Base-by-base conservation (phyloP, 2,329 filamentous ascomycete genomes). In the Alternaria angustiovoidea region DNA sequence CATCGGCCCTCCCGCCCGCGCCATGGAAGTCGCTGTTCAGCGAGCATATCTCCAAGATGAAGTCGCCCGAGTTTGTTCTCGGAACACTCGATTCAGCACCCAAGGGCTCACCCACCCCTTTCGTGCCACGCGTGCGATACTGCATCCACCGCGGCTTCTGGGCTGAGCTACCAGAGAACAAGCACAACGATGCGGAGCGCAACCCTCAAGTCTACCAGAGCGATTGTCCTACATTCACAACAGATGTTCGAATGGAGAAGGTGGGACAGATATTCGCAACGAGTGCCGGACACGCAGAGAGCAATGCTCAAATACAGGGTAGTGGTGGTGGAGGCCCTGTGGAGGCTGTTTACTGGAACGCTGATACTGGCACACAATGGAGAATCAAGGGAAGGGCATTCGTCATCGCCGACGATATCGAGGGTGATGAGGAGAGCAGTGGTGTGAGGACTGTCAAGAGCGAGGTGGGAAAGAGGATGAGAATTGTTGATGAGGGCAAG, bases 101-200 rank as follows among this genome's bases (percentile, higher is more conserved):
- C 26, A 49, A 71, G 32, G 75, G 75, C 18, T 78, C 79, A n/a
- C 75, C 81, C 0, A 75, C 76, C 44, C 67, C 79, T 8, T 79
- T 80, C 62, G 67, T 83, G 2, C 81, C 84, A 0, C 86, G 92
- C 54, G 90, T 88, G 8, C 88, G 93, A 54, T 93, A 88, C 71
- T 95, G 94, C 79, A 88, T 97, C 72, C 94, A 88, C 80, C 90
- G 94, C 62, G 93, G 93, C 68, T 89, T 96, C 80, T 97, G 91
- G 87, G 89, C 88, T 0, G 84, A 86, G 56, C 82, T 96, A 1
- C 89, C 90, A 4, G 83, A 83, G 53, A 92, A 94, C 79, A 86
- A 88, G 43, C 88, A 89, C 77, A 94, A 95, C 78, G 81, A 87
- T 34, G 90, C 92, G 3, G 84, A 88, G 64, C 83, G 84, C 63